Evolutionary conservation across 2,329 filamentous ascomycete genomes (phyloP), one percentile per base, ranked within the genome.

Genomic region (Reticulascus tulasneorum): DNA sequence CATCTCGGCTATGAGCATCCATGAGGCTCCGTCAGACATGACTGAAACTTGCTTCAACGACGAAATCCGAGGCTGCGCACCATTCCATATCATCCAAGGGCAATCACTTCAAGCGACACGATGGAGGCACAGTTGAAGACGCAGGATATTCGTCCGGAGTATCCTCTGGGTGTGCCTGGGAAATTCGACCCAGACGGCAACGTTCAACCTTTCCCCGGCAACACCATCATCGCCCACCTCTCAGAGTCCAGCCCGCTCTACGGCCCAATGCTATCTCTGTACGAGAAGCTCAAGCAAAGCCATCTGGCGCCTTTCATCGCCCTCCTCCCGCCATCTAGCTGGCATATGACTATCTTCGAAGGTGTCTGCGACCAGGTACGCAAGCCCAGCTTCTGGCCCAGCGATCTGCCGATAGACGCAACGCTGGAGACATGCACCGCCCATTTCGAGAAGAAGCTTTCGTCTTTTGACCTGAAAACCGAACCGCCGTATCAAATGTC

Each of bases 331-430:
- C 37, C 49, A 2, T 16, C 39, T 9, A 51, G 48, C 41, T 53
- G 49, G 47, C 52, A 53, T 44, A 51, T 52, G 48, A 51, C 52
- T 17, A 29, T 53, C 21, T 53, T 54, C 44, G 51, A 53, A 26
- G 50, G 47, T 19, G 44, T 51, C 10, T 48, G 49, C 34, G 48
- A 54, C 42, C 29, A 38, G 24, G 47, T 45, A 11, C 46, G 49
- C 26, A 17, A 29, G 10, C 35, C 42, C 3, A 46, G 40, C 17
- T 42, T 36, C 40, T 53, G 50, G 51, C 51, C 52, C 12, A 15
- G 36, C 6, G 41, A 47, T 13, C 28, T 53, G 7, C 0, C 37
- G 1, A 11, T 15, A 1, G 41, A 47, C 22, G 33, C 40, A 5
- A 21, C 43, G 8, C 40, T 52, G 6, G 40, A 26, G 9, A 35